A percentile compares a stretch with the other conserved stretches of the same genome.
phyloP scores from a whole-genome alignment of 805 yeast genomes.

The Cyberlindnera maritima region DNA sequence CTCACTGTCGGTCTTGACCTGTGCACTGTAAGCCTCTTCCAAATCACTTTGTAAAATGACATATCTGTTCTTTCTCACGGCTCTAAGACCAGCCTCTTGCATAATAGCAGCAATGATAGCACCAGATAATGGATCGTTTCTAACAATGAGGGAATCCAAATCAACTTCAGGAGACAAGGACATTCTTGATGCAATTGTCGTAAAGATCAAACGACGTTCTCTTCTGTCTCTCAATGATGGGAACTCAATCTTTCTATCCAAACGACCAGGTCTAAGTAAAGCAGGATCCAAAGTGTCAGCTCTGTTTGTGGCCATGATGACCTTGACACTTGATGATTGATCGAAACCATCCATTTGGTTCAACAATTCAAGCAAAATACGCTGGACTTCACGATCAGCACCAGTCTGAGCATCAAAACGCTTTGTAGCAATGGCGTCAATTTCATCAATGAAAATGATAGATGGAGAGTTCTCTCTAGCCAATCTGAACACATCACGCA shows the following conservation, averaged over 20 bases:
- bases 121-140: constrained; percentile 97
- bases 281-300: constrained; percentile 99
- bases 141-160: constrained; percentile 86
- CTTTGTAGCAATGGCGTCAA: constrained; percentile 98
- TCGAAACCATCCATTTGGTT: constrained; percentile 99
- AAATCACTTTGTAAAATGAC: constrained; percentile 93
- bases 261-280: constrained; percentile 94
- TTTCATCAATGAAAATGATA: constrained; percentile 96
- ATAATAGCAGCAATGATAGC: constrained; percentile 97
- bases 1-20: constrained; percentile 93
- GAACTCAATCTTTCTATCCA: constrained; percentile 97
- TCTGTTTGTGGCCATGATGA: constrained; percentile 98
- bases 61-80: constrained; percentile 96
- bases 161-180: constrained; percentile 97
- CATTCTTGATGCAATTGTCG: constrained; percentile 96
- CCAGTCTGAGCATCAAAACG: constrained; percentile 99
- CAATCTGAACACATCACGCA: constrained; percentile 93
- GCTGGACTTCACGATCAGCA: constrained; percentile 98
- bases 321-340: constrained; percentile 91
- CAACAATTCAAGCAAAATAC: constrained; percentile 90
- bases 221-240: constrained; percentile 96
- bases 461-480: constrained; percentile 98
- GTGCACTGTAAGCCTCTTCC: constrained; percentile 96
- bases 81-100: constrained; percentile 99
- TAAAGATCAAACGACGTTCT: constrained; percentile 93